phyloP scores from a whole-genome alignment of 1,284 basidiomycete species.

The Retiboletus flavoniger region DNA sequence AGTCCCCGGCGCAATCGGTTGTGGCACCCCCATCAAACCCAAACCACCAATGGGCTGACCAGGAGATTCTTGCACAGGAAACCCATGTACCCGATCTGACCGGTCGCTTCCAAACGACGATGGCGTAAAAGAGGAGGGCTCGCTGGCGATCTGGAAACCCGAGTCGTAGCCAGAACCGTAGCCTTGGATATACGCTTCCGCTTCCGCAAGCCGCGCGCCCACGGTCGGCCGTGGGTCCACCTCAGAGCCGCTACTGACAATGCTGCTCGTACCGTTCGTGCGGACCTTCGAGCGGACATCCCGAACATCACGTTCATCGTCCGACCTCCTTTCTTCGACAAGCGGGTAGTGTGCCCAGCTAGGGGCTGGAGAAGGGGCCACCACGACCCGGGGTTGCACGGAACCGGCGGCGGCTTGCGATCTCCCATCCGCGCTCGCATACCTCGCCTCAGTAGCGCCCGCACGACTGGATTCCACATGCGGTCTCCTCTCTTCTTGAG shows the following conservation, averaged over 20 bases:
- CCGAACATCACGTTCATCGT: constrained; percentile 29
- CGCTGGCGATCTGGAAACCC: constrained; percentile 24
- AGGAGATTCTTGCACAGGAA: constrained; percentile 34
- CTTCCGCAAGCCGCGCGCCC: constrained; percentile 28
- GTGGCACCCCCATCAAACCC: constrained; percentile 31
- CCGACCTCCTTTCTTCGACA: constrained; percentile 31
- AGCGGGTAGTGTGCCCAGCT: constrained; percentile 33
- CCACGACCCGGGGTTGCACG: constrained; percentile 4
- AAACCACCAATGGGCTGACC: constrained; percentile 23
- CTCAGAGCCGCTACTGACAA: not conserved
- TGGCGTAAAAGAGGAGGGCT: constrained; percentile 12
- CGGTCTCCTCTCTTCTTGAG: constrained; percentile 17
- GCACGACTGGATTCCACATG: constrained; percentile 14
- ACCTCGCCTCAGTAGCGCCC: constrained; percentile 9
- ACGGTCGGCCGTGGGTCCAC: constrained; percentile 5
- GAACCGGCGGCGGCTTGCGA: constrained; percentile 9
- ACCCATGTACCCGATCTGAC: constrained; percentile 21
- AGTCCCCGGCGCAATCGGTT: constrained; percentile 20
- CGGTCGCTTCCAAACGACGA: constrained; percentile 22
- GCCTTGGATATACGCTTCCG: constrained; percentile 30
- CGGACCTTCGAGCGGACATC: constrained; percentile 8
- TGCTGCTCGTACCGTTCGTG: constrained; percentile 14
- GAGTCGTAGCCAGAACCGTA: constrained; percentile 32
- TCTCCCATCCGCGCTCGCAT: constrained; percentile 9
- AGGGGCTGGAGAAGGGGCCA: constrained; percentile 26